Conservation (phyloP, 305 asterid species). For the Fraxinus paxiana region DNA sequence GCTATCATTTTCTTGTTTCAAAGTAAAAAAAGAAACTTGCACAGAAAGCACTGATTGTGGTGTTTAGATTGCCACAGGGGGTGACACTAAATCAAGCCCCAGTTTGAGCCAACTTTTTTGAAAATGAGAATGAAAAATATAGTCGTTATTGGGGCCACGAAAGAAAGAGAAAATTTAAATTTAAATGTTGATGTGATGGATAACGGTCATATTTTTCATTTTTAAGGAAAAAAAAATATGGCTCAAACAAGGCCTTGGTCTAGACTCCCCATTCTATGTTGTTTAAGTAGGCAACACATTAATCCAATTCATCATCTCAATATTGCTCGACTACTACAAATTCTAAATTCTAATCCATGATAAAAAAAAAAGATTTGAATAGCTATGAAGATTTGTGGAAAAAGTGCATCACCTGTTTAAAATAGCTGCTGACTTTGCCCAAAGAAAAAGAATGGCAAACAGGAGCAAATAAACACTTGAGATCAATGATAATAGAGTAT, state of each 20-base stretch:
- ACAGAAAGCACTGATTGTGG: neutral
- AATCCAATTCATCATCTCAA: neutral
- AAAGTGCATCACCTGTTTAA: slow-evolving; percentile 56
- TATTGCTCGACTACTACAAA: neutral
- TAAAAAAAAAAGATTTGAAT: neutral
- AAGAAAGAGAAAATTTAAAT: too few species aligned
- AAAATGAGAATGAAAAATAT: too few species aligned
- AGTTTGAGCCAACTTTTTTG: too few species aligned
- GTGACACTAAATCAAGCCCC: neutral
- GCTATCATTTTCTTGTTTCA: neutral
- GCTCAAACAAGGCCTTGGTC: neutral
- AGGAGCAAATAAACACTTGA: slow-evolving; percentile 78
- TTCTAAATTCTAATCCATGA: neutral
- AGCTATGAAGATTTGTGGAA: neutral
- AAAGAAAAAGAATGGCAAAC: slow-evolving; percentile 68
- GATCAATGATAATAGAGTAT: slow-evolving; percentile 60
- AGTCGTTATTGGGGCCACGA: too few species aligned
- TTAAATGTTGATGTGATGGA: too few species aligned
- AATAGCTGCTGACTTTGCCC: slow-evolving; percentile 91
- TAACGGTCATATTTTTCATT: too few species aligned
- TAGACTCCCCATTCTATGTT: neutral
- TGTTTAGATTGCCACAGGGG: neutral
- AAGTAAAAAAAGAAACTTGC: neutral
- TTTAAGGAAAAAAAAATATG: too few species aligned
- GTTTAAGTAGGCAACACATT: neutral